Evolutionary conservation across 805 yeast species (phyloP).

Genomic region (Barnettozyma wickerhamii): DNA sequence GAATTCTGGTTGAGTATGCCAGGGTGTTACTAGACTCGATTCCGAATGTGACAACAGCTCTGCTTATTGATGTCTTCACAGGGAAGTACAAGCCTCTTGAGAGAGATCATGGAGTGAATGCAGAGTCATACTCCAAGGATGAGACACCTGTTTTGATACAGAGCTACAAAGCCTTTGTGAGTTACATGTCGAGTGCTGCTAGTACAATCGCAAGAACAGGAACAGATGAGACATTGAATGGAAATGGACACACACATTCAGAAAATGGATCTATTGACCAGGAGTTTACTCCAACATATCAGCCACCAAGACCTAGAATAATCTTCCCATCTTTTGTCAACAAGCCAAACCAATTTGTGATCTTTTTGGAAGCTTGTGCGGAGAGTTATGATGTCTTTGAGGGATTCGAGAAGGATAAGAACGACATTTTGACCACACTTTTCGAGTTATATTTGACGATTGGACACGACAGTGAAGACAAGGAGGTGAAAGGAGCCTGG

Average conservation of each 20-base stretch:
- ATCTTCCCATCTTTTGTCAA: conserved; percentile 85
- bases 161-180: conserved; percentile 55
- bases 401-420: conserved; percentile 61
- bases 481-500: conserved; percentile 50
- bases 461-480: conserved; percentile 36
- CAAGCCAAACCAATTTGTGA: conserved; percentile 84
- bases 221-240: conserved; percentile 5
- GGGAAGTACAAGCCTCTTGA: conserved; percentile 62
- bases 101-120: conserved; percentile 10
- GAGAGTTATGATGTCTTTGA: conserved; percentile 74
- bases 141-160: conserved; percentile 32
- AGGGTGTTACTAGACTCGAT: conserved; percentile 56
- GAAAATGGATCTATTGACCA: conserved; percentile 1
- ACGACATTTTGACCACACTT: conserved; percentile 70
- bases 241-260: conserved; percentile 6
- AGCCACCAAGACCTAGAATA: conserved; percentile 86
- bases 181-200: conserved; percentile 41
- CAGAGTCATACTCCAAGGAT: conserved; percentile 16
- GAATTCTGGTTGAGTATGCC: conserved; percentile 65
- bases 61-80: conserved; percentile 83
- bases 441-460: conserved; percentile 76
- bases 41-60: conserved; percentile 78
- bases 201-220: conserved; percentile 19
- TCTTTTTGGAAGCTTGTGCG: conserved; percentile 87
- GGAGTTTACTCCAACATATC: conserved; percentile 54